These are phyloP conservation scores for Clarkia xantiana DNA, from an alignment of 345 rosid genomes.

Conservation along the genomic window DNA sequence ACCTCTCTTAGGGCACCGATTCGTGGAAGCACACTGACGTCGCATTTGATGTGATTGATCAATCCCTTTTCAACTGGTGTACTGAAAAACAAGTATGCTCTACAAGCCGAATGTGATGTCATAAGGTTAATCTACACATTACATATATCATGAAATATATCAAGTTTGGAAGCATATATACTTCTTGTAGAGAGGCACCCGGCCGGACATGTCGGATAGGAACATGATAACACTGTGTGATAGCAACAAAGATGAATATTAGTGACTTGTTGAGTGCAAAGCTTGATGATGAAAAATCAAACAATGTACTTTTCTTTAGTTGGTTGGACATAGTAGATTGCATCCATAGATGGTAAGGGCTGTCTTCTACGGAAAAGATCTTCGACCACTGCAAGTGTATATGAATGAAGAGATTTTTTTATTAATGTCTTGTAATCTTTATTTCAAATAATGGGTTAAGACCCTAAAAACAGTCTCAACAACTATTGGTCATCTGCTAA, in stretches of 20 bases:
- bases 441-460: no score
- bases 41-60: conserved; percentile 76
- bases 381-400: conserved; percentile 70
- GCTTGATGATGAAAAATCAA: background rate
- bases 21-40: conserved; percentile 74
- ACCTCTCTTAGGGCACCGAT: conserved; percentile 95
- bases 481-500: no score
- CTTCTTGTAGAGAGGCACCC: conserved; percentile 90
- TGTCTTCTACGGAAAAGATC: conserved; percentile 86
- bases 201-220: conserved; percentile 96
- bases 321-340: conserved; percentile 78
- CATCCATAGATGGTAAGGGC: conserved; percentile 85
- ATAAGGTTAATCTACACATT: no score
- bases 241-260: conserved; percentile 14
- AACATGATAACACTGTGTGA: conserved; percentile 83
- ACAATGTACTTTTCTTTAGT: conserved; percentile 67
- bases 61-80: conserved; percentile 58
- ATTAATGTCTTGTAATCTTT: no score
- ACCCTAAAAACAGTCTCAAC: no score
- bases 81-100: conserved; percentile 85
- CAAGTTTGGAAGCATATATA: no score
- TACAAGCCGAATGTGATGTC: conserved; percentile 9
- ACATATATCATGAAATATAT: no score
- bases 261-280: background rate
- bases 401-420: no score